Evolutionary conservation across 305 asterid genomes (phyloP).

Genomic region (Plantago coronopus): DNA sequence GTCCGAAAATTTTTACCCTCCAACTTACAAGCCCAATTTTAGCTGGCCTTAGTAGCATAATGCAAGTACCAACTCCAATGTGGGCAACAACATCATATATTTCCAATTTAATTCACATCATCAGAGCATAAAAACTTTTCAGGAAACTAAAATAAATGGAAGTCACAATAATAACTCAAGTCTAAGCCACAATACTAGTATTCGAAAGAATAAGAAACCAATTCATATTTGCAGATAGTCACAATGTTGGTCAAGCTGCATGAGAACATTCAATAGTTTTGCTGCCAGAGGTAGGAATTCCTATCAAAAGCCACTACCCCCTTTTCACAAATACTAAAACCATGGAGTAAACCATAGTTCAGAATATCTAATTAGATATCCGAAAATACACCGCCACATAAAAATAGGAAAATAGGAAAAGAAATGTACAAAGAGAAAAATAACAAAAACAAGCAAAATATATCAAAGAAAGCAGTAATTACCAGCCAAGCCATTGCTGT

Average conservation of each 20-base stretch:
- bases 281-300: background rate
- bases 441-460: constrained; percentile 15
- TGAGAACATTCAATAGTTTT: background rate
- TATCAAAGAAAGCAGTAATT: constrained; percentile 23
- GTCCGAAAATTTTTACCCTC: too few relatives aligned
- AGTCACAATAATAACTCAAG: too few relatives aligned
- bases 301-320: background rate
- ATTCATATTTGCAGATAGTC: too few relatives aligned
- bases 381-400: background rate
- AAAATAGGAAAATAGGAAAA: background rate
- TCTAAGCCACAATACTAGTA: too few relatives aligned
- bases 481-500: constrained; percentile 93
- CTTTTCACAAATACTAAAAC: constrained; percentile 3
- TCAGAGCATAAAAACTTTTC: too few relatives aligned
- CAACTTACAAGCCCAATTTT: too few relatives aligned
- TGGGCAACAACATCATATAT: background rate
- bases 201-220: too few relatives aligned
- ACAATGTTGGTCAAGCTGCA: background rate
- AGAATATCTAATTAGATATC: too few relatives aligned
- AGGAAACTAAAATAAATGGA: too few relatives aligned
- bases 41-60: background rate
- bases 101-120: background rate
- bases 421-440: background rate
- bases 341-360: background rate
- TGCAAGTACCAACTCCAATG: background rate